Conservation (phyloP, 257 asterid genomes). For the Linaria vulgaris region DNA sequence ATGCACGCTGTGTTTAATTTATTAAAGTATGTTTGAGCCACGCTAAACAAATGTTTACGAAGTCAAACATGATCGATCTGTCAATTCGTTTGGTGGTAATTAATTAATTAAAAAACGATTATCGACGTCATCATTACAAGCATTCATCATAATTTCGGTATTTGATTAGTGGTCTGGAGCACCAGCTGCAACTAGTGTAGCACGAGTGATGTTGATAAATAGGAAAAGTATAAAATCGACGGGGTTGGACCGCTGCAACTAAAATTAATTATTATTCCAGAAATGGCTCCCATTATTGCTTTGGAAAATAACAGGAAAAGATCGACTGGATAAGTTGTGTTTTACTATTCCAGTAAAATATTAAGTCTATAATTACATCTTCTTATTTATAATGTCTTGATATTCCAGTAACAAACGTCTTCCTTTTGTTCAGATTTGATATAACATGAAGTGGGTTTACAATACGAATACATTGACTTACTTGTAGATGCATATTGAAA, state of each 20-base stretch:
- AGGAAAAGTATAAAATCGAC: not conserved
- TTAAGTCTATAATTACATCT: too few relatives aligned
- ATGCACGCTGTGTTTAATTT: constrained; percentile 29
- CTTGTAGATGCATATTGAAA: not conserved
- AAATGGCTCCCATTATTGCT: too few relatives aligned
- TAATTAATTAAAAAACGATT: not conserved
- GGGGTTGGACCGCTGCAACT: too few relatives aligned
- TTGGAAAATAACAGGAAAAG: too few relatives aligned
- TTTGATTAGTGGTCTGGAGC: not conserved
- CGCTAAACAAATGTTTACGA: not conserved
- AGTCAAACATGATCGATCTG: constrained; percentile 8
- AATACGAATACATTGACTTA: not conserved
- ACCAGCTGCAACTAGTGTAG: constrained; percentile 2
- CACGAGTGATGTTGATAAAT: constrained; percentile 28
- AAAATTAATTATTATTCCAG: too few relatives aligned
- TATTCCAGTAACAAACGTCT: too few relatives aligned
- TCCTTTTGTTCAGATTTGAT: too few relatives aligned
- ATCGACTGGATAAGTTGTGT: too few relatives aligned
- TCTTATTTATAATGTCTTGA: too few relatives aligned
- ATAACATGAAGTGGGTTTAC: not conserved
- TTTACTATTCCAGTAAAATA: too few relatives aligned
- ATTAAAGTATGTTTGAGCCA: constrained; percentile 22
- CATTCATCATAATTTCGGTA: constrained; percentile 7
- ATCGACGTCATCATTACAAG: constrained; percentile 11
- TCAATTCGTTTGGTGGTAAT: not conserved